Percentiles rank a stretch among this genome's conserved stretches.
These are phyloP conservation scores for Aegilops tauschii DNA, from an alignment of 176 grass and related monocot genomes.

Conservation along the genomic window DNA sequence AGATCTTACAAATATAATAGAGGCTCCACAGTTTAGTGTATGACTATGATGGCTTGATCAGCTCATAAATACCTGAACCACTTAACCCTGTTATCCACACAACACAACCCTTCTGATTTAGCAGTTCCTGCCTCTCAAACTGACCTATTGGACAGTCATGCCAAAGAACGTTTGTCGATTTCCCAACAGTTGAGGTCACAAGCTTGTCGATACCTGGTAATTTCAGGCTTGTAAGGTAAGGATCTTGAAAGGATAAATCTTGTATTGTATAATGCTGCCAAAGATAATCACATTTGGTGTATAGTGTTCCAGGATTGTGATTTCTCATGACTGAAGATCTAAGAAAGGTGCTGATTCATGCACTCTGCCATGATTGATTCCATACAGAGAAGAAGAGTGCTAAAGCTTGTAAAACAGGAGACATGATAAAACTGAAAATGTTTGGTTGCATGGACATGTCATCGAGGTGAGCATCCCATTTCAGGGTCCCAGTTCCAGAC, in stretches of 20 bases:
- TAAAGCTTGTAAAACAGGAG: background rate
- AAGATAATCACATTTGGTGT: background rate
- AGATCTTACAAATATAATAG: background rate
- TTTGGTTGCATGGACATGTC: background rate
- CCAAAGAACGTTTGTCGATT: slow-evolving; percentile 71
- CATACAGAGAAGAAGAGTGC: background rate
- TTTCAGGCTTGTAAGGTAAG: background rate
- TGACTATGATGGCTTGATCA: background rate
- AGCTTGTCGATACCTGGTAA: slow-evolving; percentile 23
- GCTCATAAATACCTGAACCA: slow-evolving; percentile 51
- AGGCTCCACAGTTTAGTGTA: background rate
- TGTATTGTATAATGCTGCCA: background rate
- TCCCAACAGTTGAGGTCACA: slow-evolving; percentile 41
- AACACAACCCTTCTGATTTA: slow-evolving; percentile 82
- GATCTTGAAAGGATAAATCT: background rate
- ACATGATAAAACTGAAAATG: background rate
- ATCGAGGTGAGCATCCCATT: background rate
- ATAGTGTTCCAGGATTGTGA: background rate
- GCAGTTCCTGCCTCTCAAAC: slow-evolving; percentile 47
- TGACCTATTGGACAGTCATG: slow-evolving; percentile 66
- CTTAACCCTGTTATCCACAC: slow-evolving; percentile 94
- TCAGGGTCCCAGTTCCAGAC: background rate
- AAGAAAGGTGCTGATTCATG: background rate
- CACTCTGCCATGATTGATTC: background rate
- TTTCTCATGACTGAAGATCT: background rate